These are phyloP conservation scores for Phoma sp. DNA, from an alignment of 2,329 filamentous ascomycete genomes.

Conservation along the genomic window DNA sequence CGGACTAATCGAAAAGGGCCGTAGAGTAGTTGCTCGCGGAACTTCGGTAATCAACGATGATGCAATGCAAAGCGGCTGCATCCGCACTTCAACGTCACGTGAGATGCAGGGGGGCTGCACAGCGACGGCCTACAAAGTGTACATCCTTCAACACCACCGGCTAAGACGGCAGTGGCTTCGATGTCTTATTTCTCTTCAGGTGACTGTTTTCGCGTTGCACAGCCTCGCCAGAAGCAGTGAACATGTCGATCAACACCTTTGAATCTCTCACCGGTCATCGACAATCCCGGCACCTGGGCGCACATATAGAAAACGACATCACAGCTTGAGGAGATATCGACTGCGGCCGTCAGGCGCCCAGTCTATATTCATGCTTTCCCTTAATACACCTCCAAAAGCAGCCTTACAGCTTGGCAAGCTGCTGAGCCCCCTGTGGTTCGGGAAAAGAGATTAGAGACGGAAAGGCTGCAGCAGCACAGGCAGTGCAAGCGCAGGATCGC, in stretches of 20 bases:
- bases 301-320: not conserved
- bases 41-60: slow-evolving; percentile 12
- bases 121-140: not conserved
- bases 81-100: slow-evolving; percentile 14
- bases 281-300: not conserved
- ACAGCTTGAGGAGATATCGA: not conserved
- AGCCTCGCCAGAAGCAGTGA: slow-evolving; percentile 6
- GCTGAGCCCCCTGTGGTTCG: slow-evolving; percentile 23
- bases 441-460: slow-evolving; percentile 16
- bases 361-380: not conserved
- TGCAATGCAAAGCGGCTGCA: slow-evolving; percentile 4
- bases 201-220: not conserved
- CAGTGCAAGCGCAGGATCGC: not conserved
- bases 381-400: slow-evolving; percentile 1
- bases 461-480: slow-evolving; percentile 14
- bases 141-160: not conserved
- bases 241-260: not conserved
- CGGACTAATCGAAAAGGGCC: slow-evolving; percentile 7
- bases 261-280: not conserved
- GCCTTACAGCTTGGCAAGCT: slow-evolving; percentile 24
- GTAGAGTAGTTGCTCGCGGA: slow-evolving; percentile 7
- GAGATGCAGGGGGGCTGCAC: not conserved
- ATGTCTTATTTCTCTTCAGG: not conserved
- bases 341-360: slow-evolving; percentile 7
- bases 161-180: slow-evolving; percentile 5